Conservation (phyloP, 345 rosid species). For the Rubroshorea leprosula region DNA sequence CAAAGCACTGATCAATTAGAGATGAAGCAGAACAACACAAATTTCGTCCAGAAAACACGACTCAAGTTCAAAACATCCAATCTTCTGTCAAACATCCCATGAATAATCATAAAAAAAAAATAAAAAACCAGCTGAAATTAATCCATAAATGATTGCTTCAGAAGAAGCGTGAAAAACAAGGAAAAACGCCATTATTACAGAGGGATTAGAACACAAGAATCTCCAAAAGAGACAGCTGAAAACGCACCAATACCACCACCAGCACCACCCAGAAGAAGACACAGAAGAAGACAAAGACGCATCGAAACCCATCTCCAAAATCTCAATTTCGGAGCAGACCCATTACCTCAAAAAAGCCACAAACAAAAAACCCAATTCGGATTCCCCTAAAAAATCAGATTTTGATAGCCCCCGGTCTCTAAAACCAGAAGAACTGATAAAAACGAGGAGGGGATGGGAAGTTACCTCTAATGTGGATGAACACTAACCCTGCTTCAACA, state of each 20-base stretch:
- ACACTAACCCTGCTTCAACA: conserved; percentile 3
- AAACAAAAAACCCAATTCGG: conserved; percentile 7
- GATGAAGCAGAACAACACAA: too few species aligned
- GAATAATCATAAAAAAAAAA: not conserved
- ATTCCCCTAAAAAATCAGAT: not conserved
- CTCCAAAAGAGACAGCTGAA: not conserved
- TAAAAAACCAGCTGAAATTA: not conserved
- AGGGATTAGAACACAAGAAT: not conserved
- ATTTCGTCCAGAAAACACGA: not conserved
- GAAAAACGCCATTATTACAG: not conserved
- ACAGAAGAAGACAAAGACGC: not conserved
- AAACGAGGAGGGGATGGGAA: not conserved
- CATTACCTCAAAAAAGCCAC: not conserved
- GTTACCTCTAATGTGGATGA: not conserved
- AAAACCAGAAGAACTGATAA: not conserved
- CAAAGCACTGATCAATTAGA: too few species aligned
- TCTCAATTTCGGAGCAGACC: conserved; percentile 8
- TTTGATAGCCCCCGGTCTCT: not conserved
- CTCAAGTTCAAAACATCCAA: not conserved
- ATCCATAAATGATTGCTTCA: not conserved
- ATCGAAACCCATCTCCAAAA: conserved; percentile 5
- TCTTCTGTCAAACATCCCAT: not conserved
- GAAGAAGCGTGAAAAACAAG: not conserved
- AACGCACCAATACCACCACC: not conserved
- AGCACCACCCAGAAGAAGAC: not conserved